Evolutionary conservation across 768 basidiomycete species (phyloP).

Genomic region (Lepiota venenata): DNA sequence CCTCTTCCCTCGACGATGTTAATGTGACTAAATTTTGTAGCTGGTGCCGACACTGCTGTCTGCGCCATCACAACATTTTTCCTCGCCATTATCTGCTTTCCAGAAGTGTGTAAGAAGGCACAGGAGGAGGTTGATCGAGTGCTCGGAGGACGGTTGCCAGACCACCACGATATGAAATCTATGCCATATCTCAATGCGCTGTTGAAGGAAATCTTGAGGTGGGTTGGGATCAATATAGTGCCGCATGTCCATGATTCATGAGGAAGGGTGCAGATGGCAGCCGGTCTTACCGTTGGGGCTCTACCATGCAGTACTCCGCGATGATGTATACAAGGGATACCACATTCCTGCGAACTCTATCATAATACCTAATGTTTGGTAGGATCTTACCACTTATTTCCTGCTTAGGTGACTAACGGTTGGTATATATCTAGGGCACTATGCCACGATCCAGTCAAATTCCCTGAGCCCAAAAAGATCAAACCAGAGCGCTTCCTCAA

Average conservation of each 20-base stretch:
- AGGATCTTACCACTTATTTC: neutral
- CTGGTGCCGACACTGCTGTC: slow-evolving; percentile 12
- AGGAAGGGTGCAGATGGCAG: slow-evolving; percentile 2
- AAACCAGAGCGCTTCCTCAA: slow-evolving; percentile 47
- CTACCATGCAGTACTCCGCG: slow-evolving; percentile 13
- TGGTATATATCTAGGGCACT: slow-evolving; percentile 27
- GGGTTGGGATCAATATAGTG: neutral
- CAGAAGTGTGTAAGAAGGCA: slow-evolving; percentile 32
- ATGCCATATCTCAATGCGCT: slow-evolving; percentile 19
- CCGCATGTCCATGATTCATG: slow-evolving; percentile 11
- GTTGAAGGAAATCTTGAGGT: slow-evolving; percentile 19
- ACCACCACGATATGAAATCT: slow-evolving; percentile 15
- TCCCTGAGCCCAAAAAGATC: slow-evolving; percentile 42
- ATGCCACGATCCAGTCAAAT: slow-evolving; percentile 45
- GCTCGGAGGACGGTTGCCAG: slow-evolving; percentile 17
- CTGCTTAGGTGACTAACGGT: neutral
- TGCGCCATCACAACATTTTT: slow-evolving; percentile 12
- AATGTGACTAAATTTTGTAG: neutral
- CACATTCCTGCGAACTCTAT: slow-evolving; percentile 13
- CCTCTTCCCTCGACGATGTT: neutral
- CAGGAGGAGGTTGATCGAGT: slow-evolving; percentile 36
- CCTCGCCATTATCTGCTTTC: slow-evolving; percentile 19
- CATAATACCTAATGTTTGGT: slow-evolving; percentile 12
- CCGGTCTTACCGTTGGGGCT: slow-evolving; percentile 15
- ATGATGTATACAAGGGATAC: slow-evolving; percentile 14